Percentiles rank a stretch among this genome's conserved stretches.
Conservation (phyloP, 2,329 filamentous ascomycete genomes). For the Orbilia blumenaviensis region DNA sequence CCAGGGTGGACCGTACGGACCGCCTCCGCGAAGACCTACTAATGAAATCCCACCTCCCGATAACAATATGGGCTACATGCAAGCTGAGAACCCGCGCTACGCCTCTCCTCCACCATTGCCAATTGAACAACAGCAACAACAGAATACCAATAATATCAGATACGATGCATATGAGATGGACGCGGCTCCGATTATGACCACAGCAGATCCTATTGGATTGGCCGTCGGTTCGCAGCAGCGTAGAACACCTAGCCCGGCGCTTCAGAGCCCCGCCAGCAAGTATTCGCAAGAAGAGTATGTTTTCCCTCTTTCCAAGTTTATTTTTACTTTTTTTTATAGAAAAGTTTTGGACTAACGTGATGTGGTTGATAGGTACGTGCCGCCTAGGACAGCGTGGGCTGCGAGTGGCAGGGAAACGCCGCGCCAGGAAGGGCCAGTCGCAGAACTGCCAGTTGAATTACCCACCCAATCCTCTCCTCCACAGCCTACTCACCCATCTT, state of each 20-base stretch:
- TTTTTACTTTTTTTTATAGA: background rate
- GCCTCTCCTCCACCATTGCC: conserved; percentile 34
- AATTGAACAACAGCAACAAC: background rate
- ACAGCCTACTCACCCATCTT: conserved; percentile 16
- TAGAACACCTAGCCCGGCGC: conserved; percentile 43
- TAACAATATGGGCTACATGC: conserved; percentile 16
- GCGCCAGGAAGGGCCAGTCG: conserved; percentile 13
- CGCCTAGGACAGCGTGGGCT: conserved; percentile 56
- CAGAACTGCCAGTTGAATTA: conserved; percentile 57
- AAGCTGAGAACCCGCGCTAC: conserved; percentile 46
- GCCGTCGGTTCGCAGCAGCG: conserved; percentile 20
- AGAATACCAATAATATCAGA: background rate
- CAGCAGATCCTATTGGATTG: conserved; percentile 28
- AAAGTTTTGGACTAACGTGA: conserved; percentile 5
- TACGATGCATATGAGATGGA: conserved; percentile 51
- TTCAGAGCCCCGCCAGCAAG: conserved; percentile 46
- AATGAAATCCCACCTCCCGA: conserved; percentile 33
- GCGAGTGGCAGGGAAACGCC: conserved; percentile 19
- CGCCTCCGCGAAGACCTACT: conserved; percentile 46
- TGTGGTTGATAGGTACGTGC: conserved; percentile 53
- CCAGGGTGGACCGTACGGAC: conserved; percentile 33
- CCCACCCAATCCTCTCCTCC: conserved; percentile 41
- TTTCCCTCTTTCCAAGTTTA: too few species aligned
- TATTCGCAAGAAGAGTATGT: conserved; percentile 54
- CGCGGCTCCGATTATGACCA: conserved; percentile 35